Evolutionary conservation across 352 stramenopile genomes (phyloP).

Genomic region (Phytophthora brassicae): DNA sequence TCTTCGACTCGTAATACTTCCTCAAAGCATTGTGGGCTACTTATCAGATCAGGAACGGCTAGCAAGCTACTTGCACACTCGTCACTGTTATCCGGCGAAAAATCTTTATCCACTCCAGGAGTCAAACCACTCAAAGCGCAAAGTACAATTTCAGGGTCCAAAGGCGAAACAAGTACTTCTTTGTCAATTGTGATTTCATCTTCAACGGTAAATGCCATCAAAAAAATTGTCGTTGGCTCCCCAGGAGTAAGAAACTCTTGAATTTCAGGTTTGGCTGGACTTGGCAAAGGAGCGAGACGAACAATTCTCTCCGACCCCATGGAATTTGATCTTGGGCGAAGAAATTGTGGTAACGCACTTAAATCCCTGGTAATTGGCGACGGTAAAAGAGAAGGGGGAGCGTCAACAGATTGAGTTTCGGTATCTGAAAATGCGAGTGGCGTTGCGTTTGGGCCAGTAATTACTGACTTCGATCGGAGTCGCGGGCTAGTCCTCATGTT

Average conservation of each 20-base stretch:
- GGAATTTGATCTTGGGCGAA: constrained; percentile 17
- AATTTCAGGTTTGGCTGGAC: background rate
- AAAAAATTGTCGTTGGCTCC: background rate
- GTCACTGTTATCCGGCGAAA: background rate
- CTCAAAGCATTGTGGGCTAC: constrained; percentile 1
- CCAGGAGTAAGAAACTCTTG: constrained; percentile 16
- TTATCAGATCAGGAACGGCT: background rate
- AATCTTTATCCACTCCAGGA: background rate
- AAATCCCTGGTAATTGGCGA: background rate
- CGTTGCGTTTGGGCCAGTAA: background rate
- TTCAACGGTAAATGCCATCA: background rate
- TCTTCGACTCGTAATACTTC: background rate
- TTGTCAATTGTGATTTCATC: background rate
- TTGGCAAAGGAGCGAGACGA: constrained; percentile 11
- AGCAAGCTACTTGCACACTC: background rate
- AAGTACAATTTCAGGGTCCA: constrained; percentile 24
- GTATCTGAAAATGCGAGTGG: background rate
- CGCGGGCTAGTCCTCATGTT: background rate
- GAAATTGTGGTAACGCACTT: background rate
- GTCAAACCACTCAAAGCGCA: constrained; percentile 4
- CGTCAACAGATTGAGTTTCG: background rate
- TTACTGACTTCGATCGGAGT: constrained; percentile 1
- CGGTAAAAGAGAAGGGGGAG: background rate
- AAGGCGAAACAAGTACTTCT: background rate
- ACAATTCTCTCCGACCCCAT: constrained; percentile 3